A percentile compares a stretch with the other conserved stretches of the same genome.
Conservation (phyloP, 768 basidiomycete species). For the Tricholomella constricta region DNA sequence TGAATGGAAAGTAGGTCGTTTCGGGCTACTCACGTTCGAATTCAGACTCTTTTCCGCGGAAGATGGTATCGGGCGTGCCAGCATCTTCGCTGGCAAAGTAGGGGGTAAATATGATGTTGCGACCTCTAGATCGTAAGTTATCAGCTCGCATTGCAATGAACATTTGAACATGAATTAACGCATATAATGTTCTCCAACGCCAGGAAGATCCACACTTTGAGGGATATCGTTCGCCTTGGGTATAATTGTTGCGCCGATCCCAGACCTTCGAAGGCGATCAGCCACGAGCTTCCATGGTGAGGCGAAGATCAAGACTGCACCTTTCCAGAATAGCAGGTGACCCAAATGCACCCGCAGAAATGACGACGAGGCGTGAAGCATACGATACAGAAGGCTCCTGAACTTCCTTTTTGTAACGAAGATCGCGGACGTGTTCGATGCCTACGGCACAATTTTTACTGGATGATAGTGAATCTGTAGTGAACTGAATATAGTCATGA, state of each 20-base stretch:
- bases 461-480: background rate
- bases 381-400: slow-evolving; percentile 25
- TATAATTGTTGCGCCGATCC: slow-evolving; percentile 59
- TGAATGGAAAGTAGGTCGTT: background rate
- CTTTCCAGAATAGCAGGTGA: slow-evolving; percentile 58
- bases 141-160: background rate
- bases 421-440: slow-evolving; percentile 51
- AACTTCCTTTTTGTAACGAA: slow-evolving; percentile 22
- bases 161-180: slow-evolving; percentile 32
- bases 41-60: slow-evolving; percentile 39
- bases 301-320: slow-evolving; percentile 13
- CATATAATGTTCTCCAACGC: slow-evolving; percentile 73
- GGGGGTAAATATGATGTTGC: slow-evolving; percentile 37
- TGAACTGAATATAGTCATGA: background rate
- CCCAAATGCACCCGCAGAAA: slow-evolving; percentile 57
- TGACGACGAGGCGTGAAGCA: slow-evolving; percentile 48
- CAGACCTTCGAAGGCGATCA: slow-evolving; percentile 40
- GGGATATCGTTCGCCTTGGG: slow-evolving; percentile 50
- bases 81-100: slow-evolving; percentile 47
- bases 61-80: slow-evolving; percentile 51
- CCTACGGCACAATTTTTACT: slow-evolving; percentile 48
- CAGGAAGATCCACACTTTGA: slow-evolving; percentile 63
- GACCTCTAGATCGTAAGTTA: slow-evolving; percentile 32
- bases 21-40: slow-evolving; percentile 38
- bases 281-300: background rate